These are phyloP conservation scores for Aotearoamyces nothofagi DNA, from an alignment of 2,329 filamentous ascomycete genomes.

Conservation along the genomic window DNA sequence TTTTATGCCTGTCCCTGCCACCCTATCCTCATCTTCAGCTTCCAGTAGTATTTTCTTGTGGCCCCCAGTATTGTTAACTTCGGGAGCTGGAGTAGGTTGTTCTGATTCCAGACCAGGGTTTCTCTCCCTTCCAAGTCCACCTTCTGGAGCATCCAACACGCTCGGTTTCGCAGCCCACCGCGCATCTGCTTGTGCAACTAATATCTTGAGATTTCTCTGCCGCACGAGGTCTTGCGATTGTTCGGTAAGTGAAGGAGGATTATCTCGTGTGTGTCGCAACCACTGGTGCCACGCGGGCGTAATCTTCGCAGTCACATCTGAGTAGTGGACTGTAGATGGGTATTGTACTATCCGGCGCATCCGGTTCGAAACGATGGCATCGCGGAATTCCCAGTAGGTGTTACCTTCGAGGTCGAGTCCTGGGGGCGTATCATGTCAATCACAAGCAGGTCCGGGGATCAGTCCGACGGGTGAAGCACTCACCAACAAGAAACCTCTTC, in stretches of 20 bases:
- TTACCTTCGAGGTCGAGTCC: slow-evolving; percentile 50
- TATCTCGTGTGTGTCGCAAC: slow-evolving; percentile 42
- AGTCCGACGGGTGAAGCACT: too few relatives aligned
- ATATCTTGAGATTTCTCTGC: slow-evolving; percentile 33
- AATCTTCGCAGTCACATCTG: slow-evolving; percentile 32
- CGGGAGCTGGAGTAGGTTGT: slow-evolving; percentile 17
- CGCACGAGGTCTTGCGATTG: slow-evolving; percentile 37
- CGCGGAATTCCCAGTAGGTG: slow-evolving; percentile 54
- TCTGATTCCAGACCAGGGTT: too few relatives aligned
- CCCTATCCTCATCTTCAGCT: slow-evolving; percentile 1
- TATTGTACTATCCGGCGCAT: slow-evolving; percentile 49
- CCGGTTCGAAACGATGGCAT: slow-evolving; percentile 25
- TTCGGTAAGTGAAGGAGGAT: slow-evolving; percentile 40
- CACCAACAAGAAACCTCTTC: slow-evolving; percentile 45
- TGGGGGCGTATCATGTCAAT: too few relatives aligned
- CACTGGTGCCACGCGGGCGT: slow-evolving; percentile 54
- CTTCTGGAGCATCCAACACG: slow-evolving; percentile 27
- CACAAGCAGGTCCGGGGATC: too few relatives aligned
- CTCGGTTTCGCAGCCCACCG: slow-evolving; percentile 46
- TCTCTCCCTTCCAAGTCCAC: slow-evolving; percentile 7
- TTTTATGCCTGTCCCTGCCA: slow-evolving; percentile 2
- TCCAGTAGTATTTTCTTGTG: neutral
- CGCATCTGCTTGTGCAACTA: slow-evolving; percentile 46
- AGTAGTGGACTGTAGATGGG: slow-evolving; percentile 35
- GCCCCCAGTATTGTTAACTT: slow-evolving; percentile 8